Evolutionary conservation across 305 asterid genomes (phyloP), one percentile per base, ranked within the genome.

Genomic region (Rubia peregrina): DNA sequence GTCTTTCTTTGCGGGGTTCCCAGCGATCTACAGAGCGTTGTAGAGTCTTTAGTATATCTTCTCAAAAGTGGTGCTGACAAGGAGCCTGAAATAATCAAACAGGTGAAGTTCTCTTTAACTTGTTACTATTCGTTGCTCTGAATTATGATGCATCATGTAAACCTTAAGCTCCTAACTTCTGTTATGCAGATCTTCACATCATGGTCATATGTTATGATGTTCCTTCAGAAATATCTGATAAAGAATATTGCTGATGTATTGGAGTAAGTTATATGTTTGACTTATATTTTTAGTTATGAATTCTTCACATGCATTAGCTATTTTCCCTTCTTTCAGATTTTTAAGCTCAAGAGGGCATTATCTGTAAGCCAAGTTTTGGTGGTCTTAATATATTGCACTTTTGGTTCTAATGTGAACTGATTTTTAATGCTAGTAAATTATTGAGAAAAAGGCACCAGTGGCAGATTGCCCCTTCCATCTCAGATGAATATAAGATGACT

Each of bases 1-100:
- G 9, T 12, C 16, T 61, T 26, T 61, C 41, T 17, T n/a, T 38
- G 44, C 14, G 16, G 64, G 12, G 14, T 16, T 38, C 73, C 69
- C 91, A 93, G 98, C 63, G 89, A 82, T 89, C 92, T 93, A 74
- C 85, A 71, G 73, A 78, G 73, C 69, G 81, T 90, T 71, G 83
- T 90, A 33, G 81, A 78, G 73, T 80, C 95, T 66, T 77, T 93
- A 49, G 85, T 73, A 68, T 69, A 40, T 61, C 97, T 93, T 79
- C 95, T 93, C 40, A 77, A 83, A 77, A 80, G 84, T 80, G 98
- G 98, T 68, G 97, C 93, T 74, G 96, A 93, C 72, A 89, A 83
- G 86, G 97, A 90, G 75, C 90, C 98, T 1, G 98, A 91, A 78
- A 84, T 86, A 78, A 86, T 94, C 59, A 92, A 88, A 86, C 93